Base-by-base conservation (phyloP, 768 basidiomycete species). In the Phanerodontia chrysosporium region DNA sequence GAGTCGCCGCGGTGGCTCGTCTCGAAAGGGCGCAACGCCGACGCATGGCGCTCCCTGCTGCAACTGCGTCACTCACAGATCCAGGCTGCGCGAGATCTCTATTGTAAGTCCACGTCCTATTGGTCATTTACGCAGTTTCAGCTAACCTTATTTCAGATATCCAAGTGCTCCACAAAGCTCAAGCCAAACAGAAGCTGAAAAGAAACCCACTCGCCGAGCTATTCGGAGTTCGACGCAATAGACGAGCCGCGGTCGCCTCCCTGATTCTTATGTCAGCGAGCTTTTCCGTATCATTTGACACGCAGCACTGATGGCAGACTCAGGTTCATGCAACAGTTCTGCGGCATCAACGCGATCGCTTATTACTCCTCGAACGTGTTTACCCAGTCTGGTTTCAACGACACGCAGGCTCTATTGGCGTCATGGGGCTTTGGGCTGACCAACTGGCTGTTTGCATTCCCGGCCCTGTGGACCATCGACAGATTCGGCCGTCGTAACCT, bases 1-100 rank as follows among this genome's bases (percentile, higher is more conserved):
- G 91, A 93, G 73, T 90, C 88, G 0, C 92, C 92, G 2, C 84
- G 92, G 65, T 95, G 92, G 92, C 79, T 87, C 25, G 88, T 94
- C 78, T 83, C 82, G 69, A 90, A 92, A 70, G 82, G 80, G 49
- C 84, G 87, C 14, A 87, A 92, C 66, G 73, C 72, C 2, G 78
- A 86, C 2, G 92, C 92, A 0, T 93, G 78, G 67, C 69, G 75
- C 3, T 71, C 73, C 1, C 81, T 94, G 54, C 72, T 73, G 54
- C 83, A 87, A 27, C 80, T 95, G 6, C 83, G 92, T 35, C 80
- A 83, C 67, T 83, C 79, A 61, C 79, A 77, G 13, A 73, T 94
- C 8, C 88, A 92, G 65, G 92, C 92, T 7, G 92, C 92, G 0
- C 80, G 91, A 8, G 92, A 95, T 63, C 71, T 87, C 45, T 92